Evolutionary conservation across 176 grass and related monocot species (phyloP).

Genomic region (Calamus simplicifolius): DNA sequence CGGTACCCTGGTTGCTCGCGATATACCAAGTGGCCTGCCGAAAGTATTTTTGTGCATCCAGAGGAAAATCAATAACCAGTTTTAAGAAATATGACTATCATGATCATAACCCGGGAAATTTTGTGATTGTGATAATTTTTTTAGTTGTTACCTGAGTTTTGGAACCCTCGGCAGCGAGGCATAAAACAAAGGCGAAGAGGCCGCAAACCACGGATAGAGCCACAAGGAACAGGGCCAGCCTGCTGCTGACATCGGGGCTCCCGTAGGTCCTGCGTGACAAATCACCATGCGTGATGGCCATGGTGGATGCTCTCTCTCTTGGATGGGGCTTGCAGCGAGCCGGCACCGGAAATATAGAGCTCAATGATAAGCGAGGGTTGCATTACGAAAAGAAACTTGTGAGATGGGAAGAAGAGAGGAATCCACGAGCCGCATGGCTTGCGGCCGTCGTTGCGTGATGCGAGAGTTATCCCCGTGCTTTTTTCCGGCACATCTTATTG

Average conservation of each 20-base stretch:
- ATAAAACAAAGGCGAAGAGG: conserved; percentile 70
- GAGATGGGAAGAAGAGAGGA: conserved; percentile 48
- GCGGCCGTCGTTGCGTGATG: too few relatives aligned
- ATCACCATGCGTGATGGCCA: conserved; percentile 73
- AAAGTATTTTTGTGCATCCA: background rate
- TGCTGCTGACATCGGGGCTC: conserved; percentile 26
- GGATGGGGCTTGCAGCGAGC: background rate
- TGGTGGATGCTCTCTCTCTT: conserved; percentile 4
- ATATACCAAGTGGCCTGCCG: conserved; percentile 62
- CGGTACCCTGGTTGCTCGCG: conserved; percentile 35
- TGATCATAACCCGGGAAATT: background rate
- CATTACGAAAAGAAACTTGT: conserved; percentile 6
- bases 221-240: conserved; percentile 48
- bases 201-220: conserved; percentile 74
- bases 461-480: too few relatives aligned
- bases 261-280: conserved; percentile 21
- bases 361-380: background rate
- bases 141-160: conserved; percentile 48
- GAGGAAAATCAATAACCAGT: background rate
- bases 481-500: too few relatives aligned
- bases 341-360: conserved; percentile 4
- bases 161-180: conserved; percentile 68
- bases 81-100: background rate
- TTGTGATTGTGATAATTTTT: background rate
- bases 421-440: conserved; percentile 20